Percentiles rank a stretch among this genome's conserved stretches.
phyloP scores from a whole-genome alignment of 2,329 filamentous ascomycete species.

The Xylaria polymorpha region DNA sequence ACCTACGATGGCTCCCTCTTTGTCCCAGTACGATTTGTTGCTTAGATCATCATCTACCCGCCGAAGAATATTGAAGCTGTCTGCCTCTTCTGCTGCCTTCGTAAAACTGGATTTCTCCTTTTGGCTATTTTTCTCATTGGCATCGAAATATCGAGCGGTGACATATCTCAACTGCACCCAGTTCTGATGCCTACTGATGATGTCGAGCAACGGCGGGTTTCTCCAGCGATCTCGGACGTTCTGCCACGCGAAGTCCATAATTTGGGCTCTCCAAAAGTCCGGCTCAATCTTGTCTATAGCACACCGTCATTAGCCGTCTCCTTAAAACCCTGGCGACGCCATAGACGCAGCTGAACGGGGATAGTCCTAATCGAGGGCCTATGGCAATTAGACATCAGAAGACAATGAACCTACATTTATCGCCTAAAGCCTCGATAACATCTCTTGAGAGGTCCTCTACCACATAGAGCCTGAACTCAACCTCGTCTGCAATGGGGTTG shows the following conservation, averaged over 20 bases:
- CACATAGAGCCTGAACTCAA: constrained; percentile 37
- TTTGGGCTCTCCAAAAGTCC: constrained; percentile 44
- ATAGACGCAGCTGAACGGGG: neutral
- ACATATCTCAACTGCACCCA: constrained; percentile 47
- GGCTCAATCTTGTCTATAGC: constrained; percentile 37
- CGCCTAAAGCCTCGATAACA: constrained; percentile 39
- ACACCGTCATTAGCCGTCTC: neutral
- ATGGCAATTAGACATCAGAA: neutral
- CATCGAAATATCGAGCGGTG: constrained; percentile 43
- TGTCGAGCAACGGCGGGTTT: constrained; percentile 43
- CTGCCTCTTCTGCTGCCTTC: constrained; percentile 31
- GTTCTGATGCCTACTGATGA: constrained; percentile 39
- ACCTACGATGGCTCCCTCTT: constrained; percentile 38
- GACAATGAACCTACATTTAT: constrained; percentile 31
- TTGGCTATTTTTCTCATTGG: neutral
- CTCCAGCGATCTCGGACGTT: constrained; percentile 47
- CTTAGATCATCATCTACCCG: constrained; percentile 43
- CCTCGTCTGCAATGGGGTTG: neutral
- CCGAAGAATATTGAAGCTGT: constrained; percentile 43
- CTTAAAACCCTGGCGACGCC: neutral
- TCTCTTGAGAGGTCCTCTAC: constrained; percentile 41
- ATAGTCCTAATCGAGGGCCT: neutral
- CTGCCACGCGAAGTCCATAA: constrained; percentile 44
- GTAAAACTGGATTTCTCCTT: constrained; percentile 26
- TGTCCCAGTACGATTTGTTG: constrained; percentile 45